These are phyloP conservation scores for Kitagawia praeruptora DNA, from an alignment of 129 eudicot species.

Conservation along the genomic window DNA sequence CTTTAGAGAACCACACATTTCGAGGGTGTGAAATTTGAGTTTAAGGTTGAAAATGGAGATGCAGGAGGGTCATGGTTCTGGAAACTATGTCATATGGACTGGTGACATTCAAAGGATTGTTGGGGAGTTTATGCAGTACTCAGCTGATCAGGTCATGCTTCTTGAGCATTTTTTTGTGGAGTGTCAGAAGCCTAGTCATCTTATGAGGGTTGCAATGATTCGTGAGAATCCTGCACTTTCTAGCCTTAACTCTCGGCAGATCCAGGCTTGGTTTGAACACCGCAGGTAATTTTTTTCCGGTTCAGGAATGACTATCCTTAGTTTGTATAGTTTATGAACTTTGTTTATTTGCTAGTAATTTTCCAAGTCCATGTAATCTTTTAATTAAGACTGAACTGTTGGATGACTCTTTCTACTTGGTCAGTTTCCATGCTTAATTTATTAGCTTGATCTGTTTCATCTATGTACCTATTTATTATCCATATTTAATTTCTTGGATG, in stretches of 20 bases:
- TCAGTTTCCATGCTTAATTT: background rate
- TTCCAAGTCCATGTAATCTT: background rate
- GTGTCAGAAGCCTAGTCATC: slow-evolving; percentile 33
- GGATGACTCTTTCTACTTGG: background rate
- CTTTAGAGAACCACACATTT: background rate
- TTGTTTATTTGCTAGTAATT: too few species aligned
- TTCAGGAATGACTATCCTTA: background rate
- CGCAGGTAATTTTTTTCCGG: slow-evolving; percentile 20
- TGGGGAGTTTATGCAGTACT: background rate
- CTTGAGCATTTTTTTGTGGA: slow-evolving; percentile 33
- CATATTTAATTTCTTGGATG: background rate
- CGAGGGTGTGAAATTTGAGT: background rate
- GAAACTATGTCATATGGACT: background rate
- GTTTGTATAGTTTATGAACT: background rate
- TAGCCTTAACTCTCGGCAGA: slow-evolving; percentile 29
- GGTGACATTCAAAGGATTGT: slow-evolving; percentile 12
- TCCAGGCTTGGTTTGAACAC: slow-evolving; percentile 38
- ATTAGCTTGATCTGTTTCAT: background rate
- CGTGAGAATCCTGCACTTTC: slow-evolving; percentile 29
- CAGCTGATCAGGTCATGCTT: slow-evolving; percentile 35
- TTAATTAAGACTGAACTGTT: background rate
- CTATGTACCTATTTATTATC: too few species aligned
- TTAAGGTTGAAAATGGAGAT: too few species aligned
- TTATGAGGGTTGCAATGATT: slow-evolving; percentile 26
- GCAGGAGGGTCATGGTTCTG: background rate